Conservation (phyloP, 2,329 filamentous ascomycete species). For the Aspergillus pseudoterreus region DNA sequence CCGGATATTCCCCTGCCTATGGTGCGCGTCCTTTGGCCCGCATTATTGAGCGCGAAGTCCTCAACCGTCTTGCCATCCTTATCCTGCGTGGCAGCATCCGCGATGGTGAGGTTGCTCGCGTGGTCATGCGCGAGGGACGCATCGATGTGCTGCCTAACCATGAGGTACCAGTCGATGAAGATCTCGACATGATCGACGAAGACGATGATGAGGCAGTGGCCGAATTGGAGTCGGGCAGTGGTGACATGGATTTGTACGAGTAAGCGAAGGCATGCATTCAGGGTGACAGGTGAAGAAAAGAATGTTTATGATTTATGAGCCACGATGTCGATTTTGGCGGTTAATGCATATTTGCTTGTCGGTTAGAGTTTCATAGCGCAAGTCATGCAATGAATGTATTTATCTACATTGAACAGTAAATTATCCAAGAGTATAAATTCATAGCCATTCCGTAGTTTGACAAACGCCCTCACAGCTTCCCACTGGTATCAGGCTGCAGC, state of each 20-base stretch:
- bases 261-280: not conserved
- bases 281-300: no score
- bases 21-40: conserved; percentile 84
- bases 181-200: conserved; percentile 71
- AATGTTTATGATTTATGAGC: no score
- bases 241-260: conserved; percentile 61
- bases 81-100: conserved; percentile 80
- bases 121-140: conserved; percentile 75
- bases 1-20: conserved; percentile 93
- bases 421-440: no score
- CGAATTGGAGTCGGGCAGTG: conserved; percentile 60
- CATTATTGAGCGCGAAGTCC: conserved; percentile 94
- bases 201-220: conserved; percentile 71
- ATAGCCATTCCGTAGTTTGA: no score
- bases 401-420: no score
- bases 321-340: no score
- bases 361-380: no score
- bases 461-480: no score
- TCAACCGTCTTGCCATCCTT: conserved; percentile 87
- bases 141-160: conserved; percentile 84
- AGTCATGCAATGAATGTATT: no score
- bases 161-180: conserved; percentile 58
- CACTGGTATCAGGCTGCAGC: no score
- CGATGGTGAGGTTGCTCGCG: conserved; percentile 78
- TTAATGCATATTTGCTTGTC: no score